A percentile compares a stretch with the other conserved stretches of the same genome.
Conservation (phyloP, 2,329 filamentous ascomycete species). For the Lasiodiplodia sp. region DNA sequence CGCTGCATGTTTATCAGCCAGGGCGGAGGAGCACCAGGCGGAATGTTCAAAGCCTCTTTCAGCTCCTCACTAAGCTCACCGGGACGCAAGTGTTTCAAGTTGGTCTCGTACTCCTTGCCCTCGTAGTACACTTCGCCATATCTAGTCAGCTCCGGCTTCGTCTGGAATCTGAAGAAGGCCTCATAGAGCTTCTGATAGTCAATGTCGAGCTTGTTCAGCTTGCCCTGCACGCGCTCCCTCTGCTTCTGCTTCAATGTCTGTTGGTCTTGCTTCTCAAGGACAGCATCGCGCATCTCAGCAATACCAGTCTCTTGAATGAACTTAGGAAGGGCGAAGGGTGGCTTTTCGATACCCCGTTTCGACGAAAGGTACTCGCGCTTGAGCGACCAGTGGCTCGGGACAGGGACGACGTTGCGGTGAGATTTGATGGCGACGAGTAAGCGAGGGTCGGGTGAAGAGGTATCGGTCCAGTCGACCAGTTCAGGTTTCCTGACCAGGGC, state of each 20-base stretch:
- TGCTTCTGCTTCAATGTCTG: conserved; percentile 94
- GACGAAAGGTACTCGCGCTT: conserved; percentile 98
- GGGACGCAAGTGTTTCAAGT: conserved; percentile 86
- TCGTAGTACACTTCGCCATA: conserved; percentile 99
- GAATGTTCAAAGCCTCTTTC: conserved; percentile 92
- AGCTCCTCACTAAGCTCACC: conserved; percentile 89
- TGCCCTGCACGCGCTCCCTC: conserved; percentile 89
- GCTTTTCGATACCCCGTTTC: conserved; percentile 95
- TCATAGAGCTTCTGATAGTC: conserved; percentile 99
- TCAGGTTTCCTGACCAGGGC: conserved; percentile 89
- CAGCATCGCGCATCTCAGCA: conserved; percentile 95
- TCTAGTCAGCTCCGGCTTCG: conserved; percentile 89
- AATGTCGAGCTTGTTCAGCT: conserved; percentile 97
- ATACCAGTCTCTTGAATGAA: conserved; percentile 99
- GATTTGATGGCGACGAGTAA: conserved; percentile 94
- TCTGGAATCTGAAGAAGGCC: conserved; percentile 97
- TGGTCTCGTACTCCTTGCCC: conserved; percentile 97
- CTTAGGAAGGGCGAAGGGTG: conserved; percentile 88
- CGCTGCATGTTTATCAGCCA: conserved; percentile 98
- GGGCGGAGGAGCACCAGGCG: conserved; percentile 88
- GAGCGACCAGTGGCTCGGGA: conserved; percentile 91
- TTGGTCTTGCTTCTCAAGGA: conserved; percentile 93
- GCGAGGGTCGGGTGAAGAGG: conserved; percentile 86
- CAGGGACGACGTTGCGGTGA: conserved; percentile 92
- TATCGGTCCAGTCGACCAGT: conserved; percentile 97